A percentile compares a stretch with the other conserved stretches of the same genome.
Evolutionary conservation across 2,329 filamentous ascomycete species (phyloP).

Genomic region (Alternaria alternata): DNA sequence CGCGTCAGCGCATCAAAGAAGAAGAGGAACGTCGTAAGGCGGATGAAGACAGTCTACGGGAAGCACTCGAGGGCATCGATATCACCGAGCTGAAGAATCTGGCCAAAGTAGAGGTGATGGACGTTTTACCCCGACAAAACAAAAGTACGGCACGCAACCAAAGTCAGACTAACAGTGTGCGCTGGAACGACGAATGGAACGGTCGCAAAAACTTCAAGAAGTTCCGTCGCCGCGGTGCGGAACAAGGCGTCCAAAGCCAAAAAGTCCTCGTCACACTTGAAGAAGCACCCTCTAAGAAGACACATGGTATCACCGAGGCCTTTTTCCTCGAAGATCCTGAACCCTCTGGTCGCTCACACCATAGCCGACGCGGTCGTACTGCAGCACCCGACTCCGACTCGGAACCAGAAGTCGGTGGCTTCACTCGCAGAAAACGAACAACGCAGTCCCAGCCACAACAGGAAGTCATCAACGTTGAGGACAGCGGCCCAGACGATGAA

Average conservation of each 20-base stretch:
- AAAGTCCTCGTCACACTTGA: conserved; percentile 75
- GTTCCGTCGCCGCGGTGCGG: conserved; percentile 66
- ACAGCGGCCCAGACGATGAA: conserved; percentile 45
- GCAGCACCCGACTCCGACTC: conserved; percentile 23
- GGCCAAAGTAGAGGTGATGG: conserved; percentile 79
- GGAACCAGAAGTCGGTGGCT: conserved; percentile 43
- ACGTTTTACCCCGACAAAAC: conserved; percentile 60
- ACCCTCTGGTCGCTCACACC: conserved; percentile 27
- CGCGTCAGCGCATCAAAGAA: conserved; percentile 59
- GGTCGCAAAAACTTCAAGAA: conserved; percentile 96
- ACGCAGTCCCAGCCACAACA: conserved; percentile 9
- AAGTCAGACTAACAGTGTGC: conserved; percentile 57
- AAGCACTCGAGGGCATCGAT: conserved; percentile 70
- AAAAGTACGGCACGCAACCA: conserved; percentile 27
- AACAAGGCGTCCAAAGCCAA: conserved; percentile 54
- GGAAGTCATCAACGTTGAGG: conserved; percentile 41
- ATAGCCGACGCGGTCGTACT: conserved; percentile 12
- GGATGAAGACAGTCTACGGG: conserved; percentile 70
- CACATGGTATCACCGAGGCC: conserved; percentile 76
- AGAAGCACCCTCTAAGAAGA: conserved; percentile 71
- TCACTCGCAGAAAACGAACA: conserved; percentile 31
- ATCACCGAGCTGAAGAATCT: conserved; percentile 76
- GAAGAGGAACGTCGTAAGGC: conserved; percentile 62
- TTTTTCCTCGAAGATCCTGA: conserved; percentile 71
- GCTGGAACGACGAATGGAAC: conserved; percentile 92